Conservation (phyloP, 2,329 filamentous ascomycete genomes). For the Exophiala sideris region DNA sequence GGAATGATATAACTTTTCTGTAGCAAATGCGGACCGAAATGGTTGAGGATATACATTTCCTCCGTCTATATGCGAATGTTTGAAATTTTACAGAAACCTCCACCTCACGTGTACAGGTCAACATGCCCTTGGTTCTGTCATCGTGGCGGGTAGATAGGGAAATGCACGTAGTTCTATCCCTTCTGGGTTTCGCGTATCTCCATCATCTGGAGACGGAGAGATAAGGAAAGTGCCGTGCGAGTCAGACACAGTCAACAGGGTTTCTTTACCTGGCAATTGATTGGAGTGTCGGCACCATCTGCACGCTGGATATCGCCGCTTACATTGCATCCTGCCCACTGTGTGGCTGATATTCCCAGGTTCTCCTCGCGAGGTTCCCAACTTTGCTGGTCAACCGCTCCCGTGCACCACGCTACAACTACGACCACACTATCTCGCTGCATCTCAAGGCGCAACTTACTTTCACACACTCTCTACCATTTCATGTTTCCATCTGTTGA, state of each 20-base stretch:
- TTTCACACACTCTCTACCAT: too few species aligned
- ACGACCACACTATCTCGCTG: too few species aligned
- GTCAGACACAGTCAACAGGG: neutral
- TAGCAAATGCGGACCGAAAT: neutral
- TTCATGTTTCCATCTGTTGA: too few species aligned
- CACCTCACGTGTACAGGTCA: neutral
- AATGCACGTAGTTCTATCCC: neutral
- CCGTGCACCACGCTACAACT: too few species aligned
- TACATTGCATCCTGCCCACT: neutral
- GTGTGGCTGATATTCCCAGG: too few species aligned
- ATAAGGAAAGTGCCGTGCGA: neutral
- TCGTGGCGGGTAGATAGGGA: neutral
- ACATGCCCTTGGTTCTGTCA: neutral
- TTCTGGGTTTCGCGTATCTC: constrained; percentile 1
- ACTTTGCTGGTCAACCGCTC: too few species aligned
- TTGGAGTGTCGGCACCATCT: neutral
- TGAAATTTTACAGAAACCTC: neutral
- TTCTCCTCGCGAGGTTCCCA: too few species aligned
- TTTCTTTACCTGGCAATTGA: neutral
- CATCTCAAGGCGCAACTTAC: too few species aligned
- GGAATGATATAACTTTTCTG: too few species aligned
- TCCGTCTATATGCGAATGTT: neutral
- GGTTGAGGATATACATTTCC: neutral
- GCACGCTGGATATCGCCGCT: neutral
- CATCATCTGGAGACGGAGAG: neutral